Evolutionary conservation across 257 asterid species (phyloP), one percentile per base, ranked within the genome.

Genomic region (Petunia axillaris): DNA sequence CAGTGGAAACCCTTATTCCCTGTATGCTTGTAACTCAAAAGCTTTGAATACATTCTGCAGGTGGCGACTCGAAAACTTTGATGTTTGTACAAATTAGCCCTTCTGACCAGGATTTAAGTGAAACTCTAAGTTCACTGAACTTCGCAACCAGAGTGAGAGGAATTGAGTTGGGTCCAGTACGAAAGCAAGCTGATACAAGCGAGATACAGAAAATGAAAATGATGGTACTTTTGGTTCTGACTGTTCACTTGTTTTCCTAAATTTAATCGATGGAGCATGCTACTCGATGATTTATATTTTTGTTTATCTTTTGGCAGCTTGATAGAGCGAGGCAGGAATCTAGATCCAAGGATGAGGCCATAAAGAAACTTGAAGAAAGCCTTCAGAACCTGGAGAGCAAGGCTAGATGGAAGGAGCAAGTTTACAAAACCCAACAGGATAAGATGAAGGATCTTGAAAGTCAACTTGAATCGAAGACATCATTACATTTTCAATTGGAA

Each of bases 11-110:
- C 25, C 25, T 25, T 25, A 25, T 25, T 25, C 25, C 25, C 25
- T 25, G 25, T 25, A 25, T 25, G 25, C 25, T 25, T 25, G 25
- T 25, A 25, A 25, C 25, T 25, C 25, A 15, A 40, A 76, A 65
- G 15, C 75, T 62, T 2, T 63, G 15, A 6, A n/a, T 63, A 41
- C 48, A 35, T 16, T 46, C 63, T 83, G 70, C 84, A 95, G 99
- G 99, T 13, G 99, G 98, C 43, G 97, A 95, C 80, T 91, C 99
- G 46, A 95, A 95, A 87, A 90, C 98, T 8, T 84, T 95, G 85
- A 95, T 95, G 99, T 95, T 95, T 87, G 97, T 95, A 52, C 99
- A 95, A 86, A 95, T 95, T 55, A 95, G 99, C 86, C 99, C 99
- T n/a, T 91, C 99, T 1, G 97, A 93, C 75, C 92, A 89, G 81